Evolutionary conservation across 2,329 filamentous ascomycete species (phyloP), one percentile per base, ranked within the genome.

Genomic region (Endoconidiophora laricicola): DNA sequence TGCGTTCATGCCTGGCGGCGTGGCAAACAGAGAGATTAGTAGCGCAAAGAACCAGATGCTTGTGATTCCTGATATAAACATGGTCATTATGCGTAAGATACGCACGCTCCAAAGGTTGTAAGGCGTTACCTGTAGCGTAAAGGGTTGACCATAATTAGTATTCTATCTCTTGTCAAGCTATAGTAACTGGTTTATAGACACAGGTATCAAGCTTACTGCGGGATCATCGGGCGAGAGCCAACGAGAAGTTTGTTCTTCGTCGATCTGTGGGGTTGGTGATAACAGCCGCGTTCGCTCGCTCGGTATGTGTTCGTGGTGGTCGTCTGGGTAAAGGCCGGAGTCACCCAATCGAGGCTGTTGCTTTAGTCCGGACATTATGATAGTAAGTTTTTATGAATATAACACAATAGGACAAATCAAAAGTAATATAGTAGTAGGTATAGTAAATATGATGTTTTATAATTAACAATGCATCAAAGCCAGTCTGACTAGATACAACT

Each of bases 71-170:
- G 90, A 70, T 60, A 95, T 84, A 37, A 86, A 58, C 50, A 94
- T 70, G 4, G 86, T 90, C 54, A 91, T 63, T 60, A 80, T 85
- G 61, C 87, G 78, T 49, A 91, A 70, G 44, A 83, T 76, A 16
- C 91, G 81, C 46, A 98, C 83, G 53, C 79, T 86, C 82, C 87
- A 94, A 37, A 96, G 76, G 59, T 98, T 98, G 67, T 95, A 95
- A 0, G 91, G 91, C 2, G 86, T 85, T 64, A 94, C 84, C 58
- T 58, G 33, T 29, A n/a, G 36, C 16, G 18, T 23, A 9, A 24
- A 20, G 6, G 14, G 22, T 16, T 24, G 24, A 41, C 16, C 16
- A 18, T 9, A 38, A 29, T 40, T 10, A 33, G 29, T 12, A 33
- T 33, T 3, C 7, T 33, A 9, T 12, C 9, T 12, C 29, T 33